Base-by-base conservation (phyloP, 2,329 filamentous ascomycete genomes). In the Mycogone perniciosa region DNA sequence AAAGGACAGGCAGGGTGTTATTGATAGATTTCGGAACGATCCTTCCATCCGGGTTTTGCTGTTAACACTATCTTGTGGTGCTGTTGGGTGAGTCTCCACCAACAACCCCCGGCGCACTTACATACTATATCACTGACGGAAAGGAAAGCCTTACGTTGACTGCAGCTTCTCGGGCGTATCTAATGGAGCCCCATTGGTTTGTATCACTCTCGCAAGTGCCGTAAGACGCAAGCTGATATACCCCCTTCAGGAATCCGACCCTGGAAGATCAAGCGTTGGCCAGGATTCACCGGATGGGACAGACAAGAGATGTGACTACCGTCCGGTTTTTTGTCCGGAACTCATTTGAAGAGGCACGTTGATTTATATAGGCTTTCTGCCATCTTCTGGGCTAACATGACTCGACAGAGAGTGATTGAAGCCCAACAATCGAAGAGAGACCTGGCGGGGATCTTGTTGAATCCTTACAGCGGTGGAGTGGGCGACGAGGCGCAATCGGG, bases 181-280 rank as follows among this genome's bases (percentile, higher is more conserved):
- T 79, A 0, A 70, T 79, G 63, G 76, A 80, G 47, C 75, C 76
- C 0, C 74, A 77, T n/a, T 72, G 68, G 67, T 70, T 56, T 52
- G 58, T 8, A 1, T 4, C 31, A 5, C 10, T 3, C 4, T 8
- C 9, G 26, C 40, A 5, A 5, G 7, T 4, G 7, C 4, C 3
- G 11, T 7, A 37, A 11, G n/a, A 7, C 8, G 7, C 2, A 7
- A 6, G 35, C 41, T 34, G 4, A 42, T 2, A n/a, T 30, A 30
- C 7, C 4, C 9, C 29, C 4, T n/a, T 27, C 26, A 65, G 72
- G 68, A 76, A 74, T 13, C 71, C 70, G 1, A 70, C 67, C 0
- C 44, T 73, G 0, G 70, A 75, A 54, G 71, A 74, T 4, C 71
- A 74, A 54, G 71, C 71, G 0, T 56, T 75, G 0, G 67, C 68